Base-by-base conservation (phyloP, 352 stramenopile species). In the Paralagenidium karlingii region DNA sequence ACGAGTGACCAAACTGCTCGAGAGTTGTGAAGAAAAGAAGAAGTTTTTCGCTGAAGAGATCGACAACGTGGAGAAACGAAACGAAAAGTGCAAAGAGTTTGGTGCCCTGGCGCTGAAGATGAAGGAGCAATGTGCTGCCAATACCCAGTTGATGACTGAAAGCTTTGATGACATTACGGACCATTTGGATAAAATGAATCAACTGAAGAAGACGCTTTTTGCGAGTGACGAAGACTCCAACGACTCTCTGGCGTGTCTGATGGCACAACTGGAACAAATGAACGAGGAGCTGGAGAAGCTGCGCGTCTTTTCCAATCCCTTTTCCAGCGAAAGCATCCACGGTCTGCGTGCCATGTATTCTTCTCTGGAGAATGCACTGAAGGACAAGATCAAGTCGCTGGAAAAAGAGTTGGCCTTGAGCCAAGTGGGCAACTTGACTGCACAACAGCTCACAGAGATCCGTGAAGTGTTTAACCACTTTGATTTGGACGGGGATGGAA, bases 391-490 rank as follows among this genome's bases (percentile, higher is more conserved):
- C 28, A 89, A 93, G 54, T 85, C 82, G 24, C 67, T 94, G 21
- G 76, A 91, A 55, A 94, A 94, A 63, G 76, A 90, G 45, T 51
- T 95, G 21, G 80, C 73, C 25, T 60, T 89, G 29, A 83, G 74
- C 52, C 61, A 90, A 45, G 47, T 94, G 13, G 80, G 78, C 33
- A 83, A 86, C 36, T 63, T 95, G 19, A 87, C 74, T 24, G 45
- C 78, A 4, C 51, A 88, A 43, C 81, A 95, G 56, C 60, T 84
- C 31, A 70, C 66, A 43, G 82, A 95, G 47, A 90, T 94, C 41
- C 74, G 83, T 40, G 82, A 95, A 47, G 81, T 93, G 22, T 95
- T 95, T 28, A 69, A 91, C 39, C 74, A 91, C 55, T 95, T 95
- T 38, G 82, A 95, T 40, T 48, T 87, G 28, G 79, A 95, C 43